Percentiles rank a stretch among this genome's conserved stretches.
Evolutionary conservation across 2,329 filamentous ascomycete species (phyloP).

Genomic region (Penicillium sp.): DNA sequence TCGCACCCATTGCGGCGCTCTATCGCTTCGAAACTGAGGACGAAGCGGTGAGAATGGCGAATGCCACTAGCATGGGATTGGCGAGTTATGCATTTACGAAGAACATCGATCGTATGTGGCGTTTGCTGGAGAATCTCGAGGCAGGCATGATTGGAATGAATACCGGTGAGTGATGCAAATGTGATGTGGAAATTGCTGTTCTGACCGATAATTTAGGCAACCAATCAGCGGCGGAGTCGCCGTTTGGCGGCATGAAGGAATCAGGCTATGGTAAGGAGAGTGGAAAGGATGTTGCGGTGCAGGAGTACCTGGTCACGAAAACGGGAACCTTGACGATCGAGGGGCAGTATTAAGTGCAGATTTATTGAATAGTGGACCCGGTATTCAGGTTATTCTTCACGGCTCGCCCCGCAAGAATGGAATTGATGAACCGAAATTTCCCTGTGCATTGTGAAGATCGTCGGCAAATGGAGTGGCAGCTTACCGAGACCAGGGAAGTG

Average conservation of each 20-base stretch:
- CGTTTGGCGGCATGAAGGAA: constrained; percentile 69
- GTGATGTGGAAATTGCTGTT: neutral
- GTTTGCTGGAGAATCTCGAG: constrained; percentile 66
- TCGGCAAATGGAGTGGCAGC: neutral
- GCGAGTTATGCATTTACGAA: constrained; percentile 70
- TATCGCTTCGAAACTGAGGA: constrained; percentile 67
- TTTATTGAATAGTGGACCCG: neutral
- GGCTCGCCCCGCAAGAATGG: neutral
- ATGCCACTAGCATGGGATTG: constrained; percentile 64
- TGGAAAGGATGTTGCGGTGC: constrained; percentile 65
- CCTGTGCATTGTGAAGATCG: too few species aligned
- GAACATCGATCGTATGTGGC: constrained; percentile 65
- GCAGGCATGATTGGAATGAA: constrained; percentile 70
- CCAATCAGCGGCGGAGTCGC: constrained; percentile 64
- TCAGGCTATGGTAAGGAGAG: constrained; percentile 68
- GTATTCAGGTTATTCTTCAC: neutral
- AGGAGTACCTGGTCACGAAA: constrained; percentile 64
- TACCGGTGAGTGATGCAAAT: constrained; percentile 45
- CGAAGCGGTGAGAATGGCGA: constrained; percentile 60
- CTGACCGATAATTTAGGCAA: constrained; percentile 46
- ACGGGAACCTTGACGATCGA: constrained; percentile 64
- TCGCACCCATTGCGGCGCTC: constrained; percentile 64
- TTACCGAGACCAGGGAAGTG: neutral
- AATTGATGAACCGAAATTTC: neutral
- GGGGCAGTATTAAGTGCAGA: constrained; percentile 48